These are phyloP conservation scores for Arthrocladium fulminans DNA, from an alignment of 2,329 filamentous ascomycete genomes.

Conservation along the genomic window DNA sequence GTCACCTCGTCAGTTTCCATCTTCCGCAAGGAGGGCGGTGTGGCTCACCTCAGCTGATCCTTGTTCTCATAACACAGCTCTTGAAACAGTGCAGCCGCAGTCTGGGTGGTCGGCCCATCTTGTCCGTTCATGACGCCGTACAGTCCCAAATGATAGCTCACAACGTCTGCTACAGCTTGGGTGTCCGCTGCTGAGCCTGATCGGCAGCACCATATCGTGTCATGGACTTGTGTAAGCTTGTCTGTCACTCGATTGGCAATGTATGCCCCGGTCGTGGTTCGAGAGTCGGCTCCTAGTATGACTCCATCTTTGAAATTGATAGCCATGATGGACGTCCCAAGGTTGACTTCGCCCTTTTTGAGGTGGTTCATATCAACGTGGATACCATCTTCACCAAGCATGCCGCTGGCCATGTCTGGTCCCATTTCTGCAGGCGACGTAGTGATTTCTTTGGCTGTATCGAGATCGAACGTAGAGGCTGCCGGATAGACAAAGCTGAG, in stretches of 20 bases:
- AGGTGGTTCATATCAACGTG: constrained; percentile 97
- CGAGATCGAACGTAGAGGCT: no score
- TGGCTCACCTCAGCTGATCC: constrained; percentile 67
- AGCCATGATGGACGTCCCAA: constrained; percentile 99
- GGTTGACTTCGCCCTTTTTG: constrained; percentile 97
- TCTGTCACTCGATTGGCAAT: constrained; percentile 99
- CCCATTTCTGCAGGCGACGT: constrained; percentile 35
- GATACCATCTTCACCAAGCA: constrained; percentile 69
- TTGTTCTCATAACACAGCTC: constrained; percentile 98
- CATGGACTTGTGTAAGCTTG: constrained; percentile 96
- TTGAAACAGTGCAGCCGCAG: constrained; percentile 90
- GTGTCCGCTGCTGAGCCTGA: constrained; percentile 96
- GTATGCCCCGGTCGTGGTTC: constrained; percentile 95
- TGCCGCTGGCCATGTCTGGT: constrained; percentile 32
- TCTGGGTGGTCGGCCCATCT: constrained; percentile 86
- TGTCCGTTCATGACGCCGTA: constrained; percentile 77
- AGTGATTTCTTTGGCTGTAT: no score
- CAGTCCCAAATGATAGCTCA: constrained; percentile 89
- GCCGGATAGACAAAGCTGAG: no score
- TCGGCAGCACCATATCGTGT: constrained; percentile 99
- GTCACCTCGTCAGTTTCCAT: constrained; percentile 12
- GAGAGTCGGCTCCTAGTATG: constrained; percentile 90
- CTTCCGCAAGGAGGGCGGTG: not conserved
- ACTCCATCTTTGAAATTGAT: constrained; percentile 98
- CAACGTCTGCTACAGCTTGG: constrained; percentile 94